Base-by-base conservation (phyloP, 1,284 basidiomycete species). In the Marasmius tenuissimus region DNA sequence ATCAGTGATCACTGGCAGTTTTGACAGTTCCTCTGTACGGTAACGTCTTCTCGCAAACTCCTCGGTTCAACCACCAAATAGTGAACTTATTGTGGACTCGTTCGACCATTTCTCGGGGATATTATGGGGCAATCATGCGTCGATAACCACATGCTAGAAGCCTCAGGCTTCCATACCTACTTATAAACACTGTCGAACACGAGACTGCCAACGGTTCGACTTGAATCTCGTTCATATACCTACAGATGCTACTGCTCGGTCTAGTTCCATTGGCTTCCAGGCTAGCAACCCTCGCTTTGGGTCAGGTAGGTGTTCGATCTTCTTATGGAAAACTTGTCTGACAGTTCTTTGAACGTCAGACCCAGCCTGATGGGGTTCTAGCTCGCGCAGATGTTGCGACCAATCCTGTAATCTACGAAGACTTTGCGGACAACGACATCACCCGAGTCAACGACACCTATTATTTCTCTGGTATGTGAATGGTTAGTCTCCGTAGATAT, bases 381-480 rank as follows among this genome's bases (percentile, higher is more conserved):
- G 40, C 40, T 6, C 40, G 12, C 11, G 40, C 40, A 12, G 40
- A 42, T 3, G 40, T 42, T 42, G n/a, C 3, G 40, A 65, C 22
- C 52, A 70, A 70, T 50, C 69, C 69, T 16, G 60, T 68, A 11
- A 33, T 70, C 16, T 71, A 65, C 63, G 61, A 69, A 33, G 69
- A 71, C 55, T 65, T 69, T 14, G 66, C 70, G 5, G 69, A 71
- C 60, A 60, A 69, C 22, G 69, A 67, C 47, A 59, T 71, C 51
- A 57, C 59, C 45, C 67, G 67, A 35, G 65, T 67, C 22, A 61
- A 65, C 57, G 63, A 61, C 47, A 66, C 65, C 27, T 71, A 65
- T 63, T 72, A 71, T 60, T 67, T 68, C 48, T 56, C 62, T 39
- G 60, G 65, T 2, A 58, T 62, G 16, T 50, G 58, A 12, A 49